phyloP scores from a whole-genome alignment of 2,329 filamentous ascomycete species.

The Bisporella sp. region DNA sequence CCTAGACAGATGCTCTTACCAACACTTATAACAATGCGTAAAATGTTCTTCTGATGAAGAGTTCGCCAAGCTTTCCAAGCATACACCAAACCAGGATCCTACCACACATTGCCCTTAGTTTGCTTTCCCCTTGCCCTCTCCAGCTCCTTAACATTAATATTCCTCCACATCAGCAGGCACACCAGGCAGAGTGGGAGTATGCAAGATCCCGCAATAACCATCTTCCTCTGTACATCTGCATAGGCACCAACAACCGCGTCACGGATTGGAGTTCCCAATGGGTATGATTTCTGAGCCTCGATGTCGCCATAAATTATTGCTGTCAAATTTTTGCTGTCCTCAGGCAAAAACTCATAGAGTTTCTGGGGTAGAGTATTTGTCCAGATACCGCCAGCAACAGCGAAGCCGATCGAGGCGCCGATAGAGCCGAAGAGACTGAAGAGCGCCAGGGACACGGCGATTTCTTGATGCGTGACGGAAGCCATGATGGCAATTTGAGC shows the following conservation, averaged over 20 bases:
- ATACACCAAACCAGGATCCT: no score
- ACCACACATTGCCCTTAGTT: no score
- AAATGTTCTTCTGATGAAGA: no score
- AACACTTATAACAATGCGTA: no score
- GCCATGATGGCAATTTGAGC: no score
- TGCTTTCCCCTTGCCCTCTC: no score
- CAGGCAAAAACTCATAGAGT: conserved; percentile 36
- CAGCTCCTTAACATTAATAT: no score
- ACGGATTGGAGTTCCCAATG: conserved; percentile 39
- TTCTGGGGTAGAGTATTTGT: conserved; percentile 41
- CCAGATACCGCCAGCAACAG: conserved; percentile 60
- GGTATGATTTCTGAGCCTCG: conserved; percentile 45
- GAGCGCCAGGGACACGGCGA: conserved; percentile 53
- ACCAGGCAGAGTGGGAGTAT: no score
- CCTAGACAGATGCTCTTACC: no score
- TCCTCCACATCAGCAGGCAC: no score
- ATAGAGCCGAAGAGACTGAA: conserved; percentile 53
- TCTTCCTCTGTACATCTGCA: conserved; percentile 27
- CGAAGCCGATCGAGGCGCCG: conserved; percentile 51
- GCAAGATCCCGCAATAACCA: no score
- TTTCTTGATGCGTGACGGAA: conserved; percentile 40
- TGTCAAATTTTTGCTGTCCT: conserved; percentile 2
- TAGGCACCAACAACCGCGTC: conserved; percentile 54
- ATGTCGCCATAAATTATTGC: conserved; percentile 43
- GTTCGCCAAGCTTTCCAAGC: no score